Base-by-base conservation (phyloP, 257 asterid species). In the Solanum microdontum region DNA sequence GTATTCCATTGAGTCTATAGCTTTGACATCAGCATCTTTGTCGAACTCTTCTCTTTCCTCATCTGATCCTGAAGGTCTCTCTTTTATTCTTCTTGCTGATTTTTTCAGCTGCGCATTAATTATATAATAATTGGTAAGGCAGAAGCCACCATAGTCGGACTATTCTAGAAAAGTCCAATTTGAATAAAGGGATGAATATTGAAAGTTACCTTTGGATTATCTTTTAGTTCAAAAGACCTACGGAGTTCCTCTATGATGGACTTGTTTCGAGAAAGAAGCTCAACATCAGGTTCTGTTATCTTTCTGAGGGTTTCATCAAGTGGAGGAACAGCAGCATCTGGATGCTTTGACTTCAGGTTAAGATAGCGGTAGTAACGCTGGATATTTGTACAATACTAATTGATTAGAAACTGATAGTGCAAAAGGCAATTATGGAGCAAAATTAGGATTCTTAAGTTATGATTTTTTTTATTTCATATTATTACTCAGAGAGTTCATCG, bases 331-430 rank as follows among this genome's bases (percentile, higher is more conserved):
- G 92, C 92, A 86, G 99, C 96, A 92, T 92, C 88, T 68, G 89
- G 94, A 89, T 93, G 95, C 94, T 92, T 96, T 39, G 99, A 96
- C 90, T 91, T 97, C 94, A 96, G 86, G 89, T 97, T 98, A 87
- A 96, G 96, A 88, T 92, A 74, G 37, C 90, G 95, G 87, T 94
- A 97, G 83, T 89, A 97, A 33, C 98, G 97, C 99, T 97, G 96
- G 48, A 87, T 84, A 23, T 86, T 83, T 88, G 87, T 17, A 17
- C 5, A 80, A 48, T 43, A 86, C 37, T 40, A 39, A 69, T 75
- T 48, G 68, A 11, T 82, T 48, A 82, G 69, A 82, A 79, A 48
- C 2, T 48, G 12, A 76, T 30, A 30, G 30, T 28, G 68, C 40
- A 79, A 79, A 43, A 79, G 68, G 43, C 17, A 28, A 30, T 45